A percentile compares a stretch with the other conserved stretches of the same genome.
Conservation (phyloP, 2,329 filamentous ascomycete species). For the Sarocladium strictum region DNA sequence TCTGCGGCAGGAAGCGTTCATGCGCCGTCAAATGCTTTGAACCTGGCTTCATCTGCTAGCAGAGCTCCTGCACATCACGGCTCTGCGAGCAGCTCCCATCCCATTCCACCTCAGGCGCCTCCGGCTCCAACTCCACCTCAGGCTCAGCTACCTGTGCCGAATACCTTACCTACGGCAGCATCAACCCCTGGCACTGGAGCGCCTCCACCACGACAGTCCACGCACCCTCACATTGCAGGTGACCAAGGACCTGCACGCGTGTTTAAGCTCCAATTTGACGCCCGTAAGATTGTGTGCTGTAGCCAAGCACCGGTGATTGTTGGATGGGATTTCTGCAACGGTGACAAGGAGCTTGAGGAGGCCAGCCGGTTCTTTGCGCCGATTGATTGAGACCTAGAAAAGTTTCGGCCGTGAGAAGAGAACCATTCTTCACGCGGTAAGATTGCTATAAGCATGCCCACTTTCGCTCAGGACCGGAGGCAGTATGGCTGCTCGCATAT, state of each 20-base stretch:
- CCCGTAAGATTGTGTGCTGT: slow-evolving; percentile 87
- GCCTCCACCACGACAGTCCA: slow-evolving; percentile 5
- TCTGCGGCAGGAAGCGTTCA: not conserved
- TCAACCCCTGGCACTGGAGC: slow-evolving; percentile 9
- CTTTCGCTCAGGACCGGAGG: too few species aligned
- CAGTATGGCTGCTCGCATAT: too few species aligned
- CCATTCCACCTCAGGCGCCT: slow-evolving; percentile 12
- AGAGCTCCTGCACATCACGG: not conserved
- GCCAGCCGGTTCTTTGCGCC: slow-evolving; percentile 72
- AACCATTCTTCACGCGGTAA: too few species aligned
- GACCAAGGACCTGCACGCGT: slow-evolving; percentile 57
- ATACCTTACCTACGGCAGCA: slow-evolving; percentile 9
- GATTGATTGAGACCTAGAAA: slow-evolving; percentile 30
- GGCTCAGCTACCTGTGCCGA: slow-evolving; percentile 18
- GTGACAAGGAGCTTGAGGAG: slow-evolving; percentile 72
- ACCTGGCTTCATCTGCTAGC: not conserved
- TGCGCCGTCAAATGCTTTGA: not conserved
- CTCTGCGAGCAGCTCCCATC: not conserved
- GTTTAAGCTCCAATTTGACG: slow-evolving; percentile 96
- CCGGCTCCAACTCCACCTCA: slow-evolving; percentile 12
- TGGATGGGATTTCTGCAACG: slow-evolving; percentile 95
- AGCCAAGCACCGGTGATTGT: slow-evolving; percentile 88
- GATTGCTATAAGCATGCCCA: too few species aligned
- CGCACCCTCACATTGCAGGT: slow-evolving; percentile 40
- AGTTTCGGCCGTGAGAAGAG: too few species aligned